Evolutionary conservation across 2,329 filamentous ascomycete species (phyloP).

Genomic region (Paecilomyces niveus): DNA sequence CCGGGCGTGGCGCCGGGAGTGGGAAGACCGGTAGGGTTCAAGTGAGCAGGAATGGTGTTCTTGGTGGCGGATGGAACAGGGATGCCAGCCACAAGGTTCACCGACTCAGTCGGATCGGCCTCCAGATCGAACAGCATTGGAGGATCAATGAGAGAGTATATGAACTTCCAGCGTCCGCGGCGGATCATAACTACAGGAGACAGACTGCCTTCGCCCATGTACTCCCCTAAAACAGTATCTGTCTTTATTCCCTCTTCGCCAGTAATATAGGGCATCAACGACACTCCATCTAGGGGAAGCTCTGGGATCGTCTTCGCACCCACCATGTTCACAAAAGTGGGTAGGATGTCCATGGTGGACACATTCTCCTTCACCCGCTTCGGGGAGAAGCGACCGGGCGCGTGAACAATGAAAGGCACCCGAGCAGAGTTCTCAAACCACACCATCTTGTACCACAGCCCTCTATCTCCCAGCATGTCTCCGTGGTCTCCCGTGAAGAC

Average conservation of each 20-base stretch:
- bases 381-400: conserved; percentile 67
- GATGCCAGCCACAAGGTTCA: conserved; percentile 52
- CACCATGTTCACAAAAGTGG: conserved; percentile 78
- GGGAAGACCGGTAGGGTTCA: conserved; percentile 15
- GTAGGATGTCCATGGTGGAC: conserved; percentile 82
- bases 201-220: conserved; percentile 87
- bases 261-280: conserved; percentile 67
- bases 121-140: conserved; percentile 77
- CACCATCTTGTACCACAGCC: conserved; percentile 94
- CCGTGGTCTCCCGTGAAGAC: conserved; percentile 92
- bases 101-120: conserved; percentile 67
- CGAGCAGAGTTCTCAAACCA: conserved; percentile 90
- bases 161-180: conserved; percentile 82
- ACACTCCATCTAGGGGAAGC: conserved; percentile 80
- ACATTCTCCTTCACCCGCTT: conserved; percentile 77
- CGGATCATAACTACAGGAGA: conserved; percentile 92
- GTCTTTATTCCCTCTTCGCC: conserved; percentile 50
- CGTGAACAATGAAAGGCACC: conserved; percentile 78
- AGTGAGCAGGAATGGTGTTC: conserved; percentile 30
- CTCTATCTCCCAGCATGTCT: conserved; percentile 90
- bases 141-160: conserved; percentile 75
- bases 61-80: conserved; percentile 28
- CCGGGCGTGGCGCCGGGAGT: conserved; percentile 11
- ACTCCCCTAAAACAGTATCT: conserved; percentile 90
- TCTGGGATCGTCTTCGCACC: conserved; percentile 61